Evolutionary conservation across 441 rosid species (phyloP), one percentile per base, ranked within the genome.

Genomic region (Manihot esculenta): DNA sequence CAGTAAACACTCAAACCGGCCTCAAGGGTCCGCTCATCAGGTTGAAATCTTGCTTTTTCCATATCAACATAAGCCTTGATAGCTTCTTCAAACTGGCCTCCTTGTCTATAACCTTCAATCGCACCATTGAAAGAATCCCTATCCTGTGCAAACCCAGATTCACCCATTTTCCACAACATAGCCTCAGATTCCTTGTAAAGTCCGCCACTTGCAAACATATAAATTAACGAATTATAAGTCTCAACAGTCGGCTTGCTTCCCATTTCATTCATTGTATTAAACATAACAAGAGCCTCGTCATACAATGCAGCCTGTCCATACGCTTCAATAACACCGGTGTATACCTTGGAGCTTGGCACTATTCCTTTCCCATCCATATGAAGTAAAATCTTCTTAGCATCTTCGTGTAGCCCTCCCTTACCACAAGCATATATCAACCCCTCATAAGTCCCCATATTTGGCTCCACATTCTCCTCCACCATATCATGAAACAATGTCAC

Each of bases 81-180:
- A 68, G 99, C 96, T 81, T 89, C 98, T 85, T 94, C 99, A 81
- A 85, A 92, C 72, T 76, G 88, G 21, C 97, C 94, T 35, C 86
- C 99, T 88, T 92, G 99, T 79, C 89, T 90, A 77, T 78, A 94
- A 35, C 89, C 91, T 86, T 94, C 99, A 78, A 94, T 88, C 75
- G 89, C 45, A 63, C 93, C 98, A 79, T 92, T 92, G 80, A 88
- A 92, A 23, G 98, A 84, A 74, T 87, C 90, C 70, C 84, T 80
- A 72, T 87, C 84, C 76, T 84, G 80, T 10, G 84, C 78, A 82
- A 92, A 71, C 76, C 85, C 92, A 74, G 83, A 73, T 77, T 92
- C 88, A 62, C 69, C 83, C 93, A 92, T 86, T 77, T 82, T 88
- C 49, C 64, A 76, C 83, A 87, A 72, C 77, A 90, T 82, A 45